These are phyloP conservation scores for Raffaelea albimanens DNA, from an alignment of 2,329 filamentous ascomycete species.

Conservation along the genomic window DNA sequence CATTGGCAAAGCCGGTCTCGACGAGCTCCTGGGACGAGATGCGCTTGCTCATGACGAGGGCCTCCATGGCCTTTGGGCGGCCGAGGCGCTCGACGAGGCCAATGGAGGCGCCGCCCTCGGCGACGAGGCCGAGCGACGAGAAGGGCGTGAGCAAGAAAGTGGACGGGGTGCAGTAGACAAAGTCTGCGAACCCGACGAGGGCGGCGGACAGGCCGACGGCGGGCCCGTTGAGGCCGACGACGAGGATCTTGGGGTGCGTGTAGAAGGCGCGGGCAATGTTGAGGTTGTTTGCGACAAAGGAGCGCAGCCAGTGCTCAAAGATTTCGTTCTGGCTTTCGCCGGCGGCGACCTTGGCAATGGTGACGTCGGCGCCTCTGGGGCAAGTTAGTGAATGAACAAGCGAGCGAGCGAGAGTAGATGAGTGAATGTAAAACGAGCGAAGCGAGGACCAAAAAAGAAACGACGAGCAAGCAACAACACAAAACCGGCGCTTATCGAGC, in stretches of 20 bases:
- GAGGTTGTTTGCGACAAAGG: conserved; percentile 78
- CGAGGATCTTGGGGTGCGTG: conserved; percentile 85
- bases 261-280: conserved; percentile 87
- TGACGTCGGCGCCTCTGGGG: conserved; percentile 68
- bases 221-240: conserved; percentile 86
- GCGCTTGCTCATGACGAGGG: conserved; percentile 78
- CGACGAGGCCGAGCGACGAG: conserved; percentile 77
- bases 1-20: conserved; percentile 74
- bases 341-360: conserved; percentile 36
- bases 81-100: conserved; percentile 76
- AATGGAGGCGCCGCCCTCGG: conserved; percentile 73
- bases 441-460: background rate
- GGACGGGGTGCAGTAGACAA: conserved; percentile 77
- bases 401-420: background rate
- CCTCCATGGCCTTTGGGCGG: conserved; percentile 77
- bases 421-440: background rate
- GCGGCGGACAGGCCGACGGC: conserved; percentile 83
- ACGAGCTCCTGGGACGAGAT: conserved; percentile 67
- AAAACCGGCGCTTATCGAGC: background rate
- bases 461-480: background rate
- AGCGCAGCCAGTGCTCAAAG: conserved; percentile 50
- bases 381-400: background rate
- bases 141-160: conserved; percentile 88
- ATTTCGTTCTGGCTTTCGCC: conserved; percentile 20
- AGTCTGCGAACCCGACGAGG: conserved; percentile 75